Conservation (phyloP, 2,329 filamentous ascomycete genomes). For the Colletotrichum sansevieriae region DNA sequence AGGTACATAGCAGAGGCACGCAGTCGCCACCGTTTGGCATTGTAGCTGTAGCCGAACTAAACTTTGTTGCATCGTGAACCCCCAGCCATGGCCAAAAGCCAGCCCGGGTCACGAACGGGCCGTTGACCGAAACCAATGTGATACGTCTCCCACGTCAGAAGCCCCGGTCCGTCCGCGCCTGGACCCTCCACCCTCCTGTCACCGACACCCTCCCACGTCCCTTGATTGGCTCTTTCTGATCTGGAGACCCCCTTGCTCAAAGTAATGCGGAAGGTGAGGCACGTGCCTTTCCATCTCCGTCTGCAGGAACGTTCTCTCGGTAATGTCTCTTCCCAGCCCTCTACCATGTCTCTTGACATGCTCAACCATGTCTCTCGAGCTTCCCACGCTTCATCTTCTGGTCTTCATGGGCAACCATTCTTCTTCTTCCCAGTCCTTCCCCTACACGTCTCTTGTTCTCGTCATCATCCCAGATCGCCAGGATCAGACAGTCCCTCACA, state of each 20-base stretch:
- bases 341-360: no score
- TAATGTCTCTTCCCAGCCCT: conserved; percentile 33
- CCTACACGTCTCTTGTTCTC: conserved; percentile 16
- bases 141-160: conserved; percentile 42
- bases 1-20: no score
- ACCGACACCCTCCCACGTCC: neutral
- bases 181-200: conserved; percentile 33
- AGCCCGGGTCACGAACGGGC: conserved; percentile 41
- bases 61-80: conserved; percentile 34
- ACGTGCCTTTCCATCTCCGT: conserved; percentile 14
- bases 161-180: conserved; percentile 33
- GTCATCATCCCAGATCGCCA: conserved; percentile 34
- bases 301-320: conserved; percentile 40
- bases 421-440: conserved; percentile 10
- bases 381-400: conserved; percentile 16
- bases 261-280: neutral
- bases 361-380: neutral
- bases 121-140: conserved; percentile 42
- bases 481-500: conserved; percentile 32
- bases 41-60: conserved; percentile 24
- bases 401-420: conserved; percentile 12
- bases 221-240: conserved; percentile 15
- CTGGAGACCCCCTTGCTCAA: neutral
- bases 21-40: conserved; percentile 37
- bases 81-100: conserved; percentile 19